Evolutionary conservation across 805 yeast species (phyloP), one percentile per base, ranked within the genome.

Genomic region (Candida rishiriensis): DNA sequence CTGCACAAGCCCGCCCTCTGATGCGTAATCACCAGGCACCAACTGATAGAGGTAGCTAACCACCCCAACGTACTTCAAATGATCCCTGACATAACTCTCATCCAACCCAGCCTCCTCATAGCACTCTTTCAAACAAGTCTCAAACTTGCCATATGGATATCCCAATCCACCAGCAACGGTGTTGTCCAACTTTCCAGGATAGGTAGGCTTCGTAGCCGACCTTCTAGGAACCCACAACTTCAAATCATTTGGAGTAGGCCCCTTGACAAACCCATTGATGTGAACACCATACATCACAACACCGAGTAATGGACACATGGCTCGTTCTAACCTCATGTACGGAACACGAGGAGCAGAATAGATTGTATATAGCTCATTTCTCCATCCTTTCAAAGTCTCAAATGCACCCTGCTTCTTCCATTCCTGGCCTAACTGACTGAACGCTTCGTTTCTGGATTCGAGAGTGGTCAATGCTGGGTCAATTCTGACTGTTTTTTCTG

Each of bases 121-220:
- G 55, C 95, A 80, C 61, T 93, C 99, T 59, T 93, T 93, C 15
- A 86, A 52, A 3, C 83, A 79, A 0, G 97, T 91, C 38, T 88
- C 96, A 57, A 70, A 66, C 2, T 81, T 68, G 0, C 89, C 88
- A 51, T 78, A 70, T 0, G 96, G 96, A 60, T 83, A 73, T 0
- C 95, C 97, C 3, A 93, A 57, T 0, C 99, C 99, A 1, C 99
- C 99, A 0, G 96, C 99, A 7, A 93, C 86, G 1, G 95, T 88
- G 61, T 90, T 91, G 61, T 93, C 99, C 33, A 90, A 73, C 85
- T 79, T 84, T 0, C 86, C 85, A 0, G 99, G 98, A 67, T 79
- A 91, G 0, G 99, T 93, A 14, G 83, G 83, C 61, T 93, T 93
- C 2, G 80, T 73, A 5, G 69, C 61, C 0, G 97, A 75, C 51